phyloP scores from a whole-genome alignment of 768 basidiomycete genomes.

The Calocybe cyanea region DNA sequence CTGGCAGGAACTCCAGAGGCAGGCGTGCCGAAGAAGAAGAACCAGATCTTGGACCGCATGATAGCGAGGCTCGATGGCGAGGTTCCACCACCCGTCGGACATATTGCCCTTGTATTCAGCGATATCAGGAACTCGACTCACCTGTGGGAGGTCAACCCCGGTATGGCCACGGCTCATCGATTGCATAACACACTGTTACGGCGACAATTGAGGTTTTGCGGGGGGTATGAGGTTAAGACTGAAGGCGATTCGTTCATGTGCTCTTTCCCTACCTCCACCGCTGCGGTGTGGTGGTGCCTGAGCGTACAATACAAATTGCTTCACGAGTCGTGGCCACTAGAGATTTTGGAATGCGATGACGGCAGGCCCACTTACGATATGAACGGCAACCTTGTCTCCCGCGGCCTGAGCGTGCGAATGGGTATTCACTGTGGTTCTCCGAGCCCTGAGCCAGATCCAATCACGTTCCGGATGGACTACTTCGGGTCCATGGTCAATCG shows the following conservation, averaged over 20 bases:
- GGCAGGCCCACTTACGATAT: conserved; percentile 75
- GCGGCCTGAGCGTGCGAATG: conserved; percentile 94
- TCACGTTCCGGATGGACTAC: conserved; percentile 96
- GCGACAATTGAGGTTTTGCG: conserved; percentile 80
- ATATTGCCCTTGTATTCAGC: conserved; percentile 92
- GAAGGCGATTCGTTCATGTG: conserved; percentile 99
- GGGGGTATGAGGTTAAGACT: conserved; percentile 98
- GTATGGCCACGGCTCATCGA: conserved; percentile 92
- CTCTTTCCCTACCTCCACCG: conserved; percentile 85
- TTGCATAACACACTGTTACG: conserved; percentile 87
- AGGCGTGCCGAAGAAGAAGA: conserved; percentile 38
- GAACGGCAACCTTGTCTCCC: conserved; percentile 64
- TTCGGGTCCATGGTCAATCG: conserved; percentile 97
- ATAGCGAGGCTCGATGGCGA: conserved; percentile 69
- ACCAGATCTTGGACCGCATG: conserved; percentile 52
- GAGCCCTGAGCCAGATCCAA: conserved; percentile 85
- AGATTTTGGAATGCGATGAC: conserved; percentile 90
- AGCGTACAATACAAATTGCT: conserved; percentile 82
- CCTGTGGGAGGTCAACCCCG: conserved; percentile 92
- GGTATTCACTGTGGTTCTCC: conserved; percentile 93
- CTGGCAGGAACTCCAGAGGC: conserved; percentile 71
- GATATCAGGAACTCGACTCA: conserved; percentile 97
- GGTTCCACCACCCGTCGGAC: conserved; percentile 80
- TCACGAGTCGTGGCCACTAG: conserved; percentile 84
- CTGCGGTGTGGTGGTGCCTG: conserved; percentile 88